Conservation (phyloP, 1,284 basidiomycete genomes). For the Cronartium quercuum region DNA sequence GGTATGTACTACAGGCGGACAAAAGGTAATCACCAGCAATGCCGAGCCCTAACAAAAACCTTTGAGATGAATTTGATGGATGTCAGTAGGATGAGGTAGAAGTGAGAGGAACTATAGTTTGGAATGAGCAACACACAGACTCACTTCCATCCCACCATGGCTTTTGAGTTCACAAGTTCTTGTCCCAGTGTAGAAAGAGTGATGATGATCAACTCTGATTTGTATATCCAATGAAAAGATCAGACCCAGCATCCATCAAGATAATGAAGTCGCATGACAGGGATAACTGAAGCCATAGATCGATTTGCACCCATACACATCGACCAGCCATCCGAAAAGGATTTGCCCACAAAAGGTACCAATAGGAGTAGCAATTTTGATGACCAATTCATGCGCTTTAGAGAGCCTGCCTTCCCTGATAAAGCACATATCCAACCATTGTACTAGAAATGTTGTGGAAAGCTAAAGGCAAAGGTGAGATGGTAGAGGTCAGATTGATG, state of each 20-base stretch:
- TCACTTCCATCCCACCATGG: constrained; percentile 63
- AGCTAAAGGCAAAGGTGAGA: constrained; percentile 44
- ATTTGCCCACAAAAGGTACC: constrained; percentile 59
- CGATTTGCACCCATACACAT: constrained; percentile 63
- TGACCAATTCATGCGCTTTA: constrained; percentile 63
- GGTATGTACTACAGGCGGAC: constrained; percentile 56
- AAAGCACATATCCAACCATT: constrained; percentile 71
- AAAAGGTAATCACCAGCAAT: constrained; percentile 80
- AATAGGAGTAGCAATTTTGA: constrained; percentile 60
- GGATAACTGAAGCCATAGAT: constrained; percentile 61
- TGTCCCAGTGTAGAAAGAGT: constrained; percentile 52
- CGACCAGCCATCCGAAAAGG: constrained; percentile 62
- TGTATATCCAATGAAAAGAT: constrained; percentile 28
- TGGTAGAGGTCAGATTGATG: neutral
- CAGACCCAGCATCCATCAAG: constrained; percentile 48
- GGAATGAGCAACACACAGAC: constrained; percentile 52
- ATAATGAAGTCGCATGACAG: neutral
- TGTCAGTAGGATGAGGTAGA: no score
- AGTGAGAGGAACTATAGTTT: no score
- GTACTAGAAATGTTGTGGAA: constrained; percentile 68
- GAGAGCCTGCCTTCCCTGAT: constrained; percentile 57
- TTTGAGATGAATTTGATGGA: constrained; percentile 55
- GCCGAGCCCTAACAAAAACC: constrained; percentile 44
- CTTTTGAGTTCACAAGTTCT: constrained; percentile 56
- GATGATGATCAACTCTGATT: constrained; percentile 48